Base-by-base conservation (phyloP, 164 flowering plant genomes). In the Paratinospora sagittata region DNA sequence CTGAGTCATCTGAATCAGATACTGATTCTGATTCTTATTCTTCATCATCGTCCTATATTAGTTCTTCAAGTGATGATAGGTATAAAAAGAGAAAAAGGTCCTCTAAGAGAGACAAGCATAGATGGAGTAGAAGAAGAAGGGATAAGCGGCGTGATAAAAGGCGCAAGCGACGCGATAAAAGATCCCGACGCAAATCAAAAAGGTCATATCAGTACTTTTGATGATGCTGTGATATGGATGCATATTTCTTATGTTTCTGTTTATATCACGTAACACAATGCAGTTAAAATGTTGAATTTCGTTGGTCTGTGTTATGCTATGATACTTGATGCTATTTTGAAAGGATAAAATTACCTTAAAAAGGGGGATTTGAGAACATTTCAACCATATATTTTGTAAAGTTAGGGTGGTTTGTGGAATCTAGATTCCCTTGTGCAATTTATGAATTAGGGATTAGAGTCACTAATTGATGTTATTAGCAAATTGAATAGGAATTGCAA, bases 11-110 rank as follows among this genome's bases (percentile, higher is more conserved):
- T 2, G 94, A 87, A 17, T 83, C 86, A 43, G 93, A 89, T 41
- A 86, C 81, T 67, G 90, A 89, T 68, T 85, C 90, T 36, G 93
- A 85, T 73, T 81, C 86, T 1, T 60, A 73, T 80, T 63, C 82
- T 3, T 85, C 90, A 4, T 91, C 93, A 55, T 89, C 88, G 37
- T 87, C 93, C 69, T 79, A 85, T 39, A 66, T 75, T 43, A 92
- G 94, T 74, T 90, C 97, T 62, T 93, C 99, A 66, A 90, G 97
- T 84, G 96, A 96, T 79, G 93, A 85, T 72, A 84, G 87, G 77
- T 89, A 82, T 26, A 89, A 65, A 76, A 91, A 83, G 81, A 84
- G 93, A 75, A 96, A 91, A 82, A 87, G 88, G 77, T 83, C 92
- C 68, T 88, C 92, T 26, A 96, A 81, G 76, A 83, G 85, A 77